Base-by-base conservation (phyloP, 345 rosid species). In the Kandelia obovata region DNA sequence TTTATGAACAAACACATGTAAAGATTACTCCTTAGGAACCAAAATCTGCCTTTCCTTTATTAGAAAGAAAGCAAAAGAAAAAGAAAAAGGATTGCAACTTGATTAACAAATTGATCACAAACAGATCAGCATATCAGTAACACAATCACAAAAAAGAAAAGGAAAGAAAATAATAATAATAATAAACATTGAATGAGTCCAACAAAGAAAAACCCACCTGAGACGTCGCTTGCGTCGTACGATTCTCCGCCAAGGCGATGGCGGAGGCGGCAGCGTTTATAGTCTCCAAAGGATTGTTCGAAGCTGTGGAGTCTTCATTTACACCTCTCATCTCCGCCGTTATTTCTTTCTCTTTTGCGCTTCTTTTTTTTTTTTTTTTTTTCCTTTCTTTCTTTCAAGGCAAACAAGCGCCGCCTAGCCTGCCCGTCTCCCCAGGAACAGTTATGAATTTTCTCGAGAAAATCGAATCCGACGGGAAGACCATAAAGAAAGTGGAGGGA, bases 261-360 rank as follows among this genome's bases (percentile, higher is more conserved):
- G 91, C 96, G 19, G 88, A 77, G 75, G 96, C 97, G 68, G 97
- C 97, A 26, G 97, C 96, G 91, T 77, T 83, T 53, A 95, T 78
- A 37, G 96, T 91, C 35, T 87, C 91, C 51, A 87, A 65, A 62
- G 84, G 79, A 79, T 77, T 81, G 80, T 60, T 71, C 62, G 55
- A 70, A 31, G 78, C 78, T 73, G 83, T 77, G 30, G 82, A 57
- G 34, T 80, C 83, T 64, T 79, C 71, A 67, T 69, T 71, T 15
- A 58, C 79, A 75, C 73, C 59, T 80, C 92, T 86, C 91, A 83
- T 88, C 77, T 71, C 69, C 52, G 17, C 4, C 49, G 19, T 43
- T 13, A 0, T 13, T 43, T 11, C 49, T 43, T 15, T 43, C 49
- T 15, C 3, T 2, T 9, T 8, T 9, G 2, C 2, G 17, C 53